Evolutionary conservation across 2,329 filamentous ascomycete species (phyloP).

Genomic region (Fusarium sp.): DNA sequence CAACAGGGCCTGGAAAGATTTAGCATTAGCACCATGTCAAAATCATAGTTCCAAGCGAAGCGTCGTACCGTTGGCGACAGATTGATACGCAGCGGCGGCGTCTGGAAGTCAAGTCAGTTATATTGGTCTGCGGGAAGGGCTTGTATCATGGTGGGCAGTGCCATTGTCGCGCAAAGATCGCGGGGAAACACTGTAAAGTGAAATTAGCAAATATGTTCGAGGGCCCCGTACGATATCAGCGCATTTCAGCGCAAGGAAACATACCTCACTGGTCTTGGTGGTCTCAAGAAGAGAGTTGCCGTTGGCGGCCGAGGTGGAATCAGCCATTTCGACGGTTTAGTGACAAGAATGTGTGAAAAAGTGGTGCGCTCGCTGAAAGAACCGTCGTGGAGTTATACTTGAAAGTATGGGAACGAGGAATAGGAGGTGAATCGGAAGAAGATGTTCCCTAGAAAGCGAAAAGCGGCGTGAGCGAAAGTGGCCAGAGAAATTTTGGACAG

Average conservation of each 20-base stretch:
- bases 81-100: conserved; percentile 59
- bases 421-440: conserved; percentile 24
- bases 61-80: conserved; percentile 56
- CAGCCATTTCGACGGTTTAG: conserved; percentile 43
- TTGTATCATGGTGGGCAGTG: neutral
- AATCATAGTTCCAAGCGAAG: conserved; percentile 30
- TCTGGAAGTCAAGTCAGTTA: conserved; percentile 53
- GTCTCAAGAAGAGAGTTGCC: conserved; percentile 56
- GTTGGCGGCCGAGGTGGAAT: conserved; percentile 53
- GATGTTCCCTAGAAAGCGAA: conserved; percentile 33
- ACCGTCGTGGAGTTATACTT: conserved; percentile 6
- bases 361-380: conserved; percentile 18
- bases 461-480: conserved; percentile 41
- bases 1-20: conserved; percentile 61
- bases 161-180: conserved; percentile 1
- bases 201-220: conserved; percentile 37
- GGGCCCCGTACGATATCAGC: conserved; percentile 13
- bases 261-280: conserved; percentile 64
- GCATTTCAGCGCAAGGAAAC: conserved; percentile 39
- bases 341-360: conserved; percentile 9
- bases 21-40: conserved; percentile 21
- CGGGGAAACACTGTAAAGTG: conserved; percentile 20
- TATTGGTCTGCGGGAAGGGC: neutral
- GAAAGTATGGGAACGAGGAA: conserved; percentile 2
- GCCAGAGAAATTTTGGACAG: conserved; percentile 38